phyloP scores from a whole-genome alignment of 2,329 filamentous ascomycete genomes.

The Alternaria rosae region DNA sequence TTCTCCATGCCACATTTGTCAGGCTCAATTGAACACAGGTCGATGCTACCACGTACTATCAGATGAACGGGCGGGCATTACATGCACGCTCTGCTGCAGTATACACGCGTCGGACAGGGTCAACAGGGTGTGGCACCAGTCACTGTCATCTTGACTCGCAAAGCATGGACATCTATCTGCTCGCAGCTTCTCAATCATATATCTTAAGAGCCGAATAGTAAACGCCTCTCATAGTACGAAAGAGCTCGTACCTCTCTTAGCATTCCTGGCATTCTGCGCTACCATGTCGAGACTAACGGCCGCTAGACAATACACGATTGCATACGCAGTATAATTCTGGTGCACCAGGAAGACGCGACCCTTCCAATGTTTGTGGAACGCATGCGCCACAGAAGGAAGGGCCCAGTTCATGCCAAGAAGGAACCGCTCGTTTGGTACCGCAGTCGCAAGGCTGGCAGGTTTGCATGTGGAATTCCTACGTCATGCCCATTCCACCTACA shows the following conservation, averaged over 20 bases:
- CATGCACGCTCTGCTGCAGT: not conserved
- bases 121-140: not conserved
- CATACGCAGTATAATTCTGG: not conserved
- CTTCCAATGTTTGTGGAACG: not conserved
- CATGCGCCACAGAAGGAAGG: slow-evolving; percentile 1
- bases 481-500: slow-evolving; percentile 22
- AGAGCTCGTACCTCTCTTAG: not conserved
- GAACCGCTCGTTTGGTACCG: slow-evolving; percentile 1
- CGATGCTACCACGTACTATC: not conserved
- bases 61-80: not conserved
- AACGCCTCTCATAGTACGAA: not conserved
- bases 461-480: slow-evolving; percentile 23
- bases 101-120: slow-evolving; percentile 1
- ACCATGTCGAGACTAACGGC: not conserved
- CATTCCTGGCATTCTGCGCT: no score
- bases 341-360: not conserved
- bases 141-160: not conserved
- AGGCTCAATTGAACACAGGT: slow-evolving; percentile 14
- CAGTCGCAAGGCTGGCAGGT: slow-evolving; percentile 17
- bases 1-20: slow-evolving; percentile 10
- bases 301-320: not conserved
- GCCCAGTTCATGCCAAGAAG: slow-evolving; percentile 2
- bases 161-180: not conserved
- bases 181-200: not conserved
- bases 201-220: not conserved